Evolutionary conservation across 2,329 filamentous ascomycete species (phyloP).

Genomic region (Biscogniauxia sp.): DNA sequence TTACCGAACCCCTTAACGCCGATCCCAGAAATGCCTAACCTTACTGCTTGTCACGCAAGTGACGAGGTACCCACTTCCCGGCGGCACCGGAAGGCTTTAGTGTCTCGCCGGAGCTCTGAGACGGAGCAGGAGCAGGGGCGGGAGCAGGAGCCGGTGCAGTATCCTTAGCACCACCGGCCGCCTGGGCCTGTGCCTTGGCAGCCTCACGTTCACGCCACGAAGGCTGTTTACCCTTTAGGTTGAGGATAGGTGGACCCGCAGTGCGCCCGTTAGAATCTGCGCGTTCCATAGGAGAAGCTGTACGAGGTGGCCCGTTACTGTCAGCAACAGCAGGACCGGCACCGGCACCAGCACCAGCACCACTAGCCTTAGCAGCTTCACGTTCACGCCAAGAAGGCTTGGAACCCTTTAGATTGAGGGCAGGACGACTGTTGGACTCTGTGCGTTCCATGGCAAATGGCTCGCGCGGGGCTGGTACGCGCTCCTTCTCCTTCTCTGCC

Average conservation of each 20-base stretch:
- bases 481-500: conserved; percentile 58
- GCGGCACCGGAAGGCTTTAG: conserved; percentile 51
- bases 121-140: conserved; percentile 4
- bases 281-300: conserved; percentile 27
- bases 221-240: conserved; percentile 57
- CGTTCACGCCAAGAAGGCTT: conserved; percentile 61
- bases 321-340: conserved; percentile 18
- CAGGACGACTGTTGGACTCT: conserved; percentile 46
- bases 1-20: conserved; percentile 32
- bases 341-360: conserved; percentile 26
- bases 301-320: conserved; percentile 28
- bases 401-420: conserved; percentile 45
- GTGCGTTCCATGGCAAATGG: conserved; percentile 41
- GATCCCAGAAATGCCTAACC: conserved; percentile 28
- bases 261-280: conserved; percentile 27
- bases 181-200: conserved; percentile 33
- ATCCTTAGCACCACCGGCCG: conserved; percentile 23
- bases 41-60: conserved; percentile 38
- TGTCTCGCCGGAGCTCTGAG: conserved; percentile 38
- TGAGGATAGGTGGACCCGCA: conserved; percentile 54
- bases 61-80: conserved; percentile 59
- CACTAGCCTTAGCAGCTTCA: conserved; percentile 46
- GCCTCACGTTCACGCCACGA: conserved; percentile 75
- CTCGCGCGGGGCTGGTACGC: conserved; percentile 36
- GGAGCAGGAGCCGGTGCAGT: conserved; percentile 9